Percentiles rank a stretch among this genome's conserved stretches.
phyloP scores from a whole-genome alignment of 2,329 filamentous ascomycete genomes.

The Arthrobotrys megalospora region DNA sequence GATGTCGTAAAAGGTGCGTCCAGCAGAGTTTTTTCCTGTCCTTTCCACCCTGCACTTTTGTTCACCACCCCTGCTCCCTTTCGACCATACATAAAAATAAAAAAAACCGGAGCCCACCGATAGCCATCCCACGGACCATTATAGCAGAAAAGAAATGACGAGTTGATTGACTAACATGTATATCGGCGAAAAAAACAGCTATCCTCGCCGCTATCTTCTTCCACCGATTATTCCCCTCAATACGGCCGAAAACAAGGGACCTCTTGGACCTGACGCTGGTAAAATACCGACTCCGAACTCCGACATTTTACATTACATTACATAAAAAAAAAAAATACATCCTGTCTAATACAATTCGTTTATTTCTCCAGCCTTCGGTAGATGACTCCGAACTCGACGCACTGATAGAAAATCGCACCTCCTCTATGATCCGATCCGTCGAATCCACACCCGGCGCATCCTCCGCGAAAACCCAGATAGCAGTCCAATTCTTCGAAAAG shows the following conservation, averaged over 20 bases:
- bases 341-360: conserved; percentile 2
- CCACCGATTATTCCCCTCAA: conserved; percentile 93
- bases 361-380: conserved; percentile 76
- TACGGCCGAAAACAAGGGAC: conserved; percentile 86
- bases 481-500: conserved; percentile 94
- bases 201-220: conserved; percentile 99
- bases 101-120: conserved; percentile 47
- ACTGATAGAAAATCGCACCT: conserved; percentile 89
- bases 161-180: conserved; percentile 50
- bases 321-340: conserved; percentile 19
- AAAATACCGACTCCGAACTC: conserved; percentile 19
- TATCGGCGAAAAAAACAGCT: conserved; percentile 71
- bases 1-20: conserved; percentile 91
- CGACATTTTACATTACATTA: neutral
- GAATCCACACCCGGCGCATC: conserved; percentile 60
- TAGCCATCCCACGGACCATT: conserved; percentile 25
- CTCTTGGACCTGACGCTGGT: conserved; percentile 87
- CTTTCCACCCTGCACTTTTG: conserved; percentile 53
- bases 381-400: conserved; percentile 92
- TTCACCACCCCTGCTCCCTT: conserved; percentile 7
- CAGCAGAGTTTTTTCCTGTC: conserved; percentile 29
- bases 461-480: conserved; percentile 63
- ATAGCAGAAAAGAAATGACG: conserved; percentile 33
- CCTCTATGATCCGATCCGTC: conserved; percentile 77
- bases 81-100: conserved; percentile 14